Evolutionary conservation across 2,329 filamentous ascomycete species (phyloP).

Genomic region (Emergomyces orientalis): DNA sequence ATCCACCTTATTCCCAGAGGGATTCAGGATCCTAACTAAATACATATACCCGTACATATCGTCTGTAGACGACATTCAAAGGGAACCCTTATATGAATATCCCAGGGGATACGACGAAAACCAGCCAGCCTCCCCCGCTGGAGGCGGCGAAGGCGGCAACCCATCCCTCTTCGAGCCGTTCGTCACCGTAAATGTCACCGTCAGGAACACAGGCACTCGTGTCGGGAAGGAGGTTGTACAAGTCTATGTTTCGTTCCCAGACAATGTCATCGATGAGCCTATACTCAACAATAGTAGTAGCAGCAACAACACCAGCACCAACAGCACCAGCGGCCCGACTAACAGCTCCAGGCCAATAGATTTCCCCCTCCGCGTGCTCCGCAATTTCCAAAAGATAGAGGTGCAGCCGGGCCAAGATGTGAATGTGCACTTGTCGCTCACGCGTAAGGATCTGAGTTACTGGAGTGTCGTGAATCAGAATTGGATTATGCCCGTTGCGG

Average conservation of each 20-base stretch:
- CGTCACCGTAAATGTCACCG: constrained; percentile 38
- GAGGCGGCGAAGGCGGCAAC: constrained; percentile 57
- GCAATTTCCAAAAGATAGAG: constrained; percentile 45
- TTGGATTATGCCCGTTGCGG: constrained; percentile 26
- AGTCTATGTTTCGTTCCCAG: constrained; percentile 44
- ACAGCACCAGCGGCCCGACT: not conserved
- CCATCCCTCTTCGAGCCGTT: constrained; percentile 46
- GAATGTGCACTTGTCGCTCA: constrained; percentile 39
- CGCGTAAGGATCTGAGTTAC: constrained; percentile 28
- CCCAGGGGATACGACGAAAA: constrained; percentile 47
- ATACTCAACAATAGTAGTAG: constrained; percentile 2
- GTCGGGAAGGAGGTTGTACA: constrained; percentile 46
- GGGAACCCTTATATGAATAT: constrained; percentile 39
- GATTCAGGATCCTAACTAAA: constrained; percentile 53
- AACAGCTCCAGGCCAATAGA: constrained; percentile 4
- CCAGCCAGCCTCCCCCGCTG: constrained; percentile 51
- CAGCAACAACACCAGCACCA: not conserved
- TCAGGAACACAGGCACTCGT: constrained; percentile 45
- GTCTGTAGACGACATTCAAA: constrained; percentile 40
- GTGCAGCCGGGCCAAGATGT: constrained; percentile 36
- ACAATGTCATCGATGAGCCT: constrained; percentile 30
- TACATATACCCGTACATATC: constrained; percentile 66
- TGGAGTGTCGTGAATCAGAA: constrained; percentile 30
- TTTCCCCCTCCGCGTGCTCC: constrained; percentile 33
- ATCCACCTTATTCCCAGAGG: constrained; percentile 52